Evolutionary conservation across 345 rosid species (phyloP).

Genomic region (Eucalyptus shirleyi): DNA sequence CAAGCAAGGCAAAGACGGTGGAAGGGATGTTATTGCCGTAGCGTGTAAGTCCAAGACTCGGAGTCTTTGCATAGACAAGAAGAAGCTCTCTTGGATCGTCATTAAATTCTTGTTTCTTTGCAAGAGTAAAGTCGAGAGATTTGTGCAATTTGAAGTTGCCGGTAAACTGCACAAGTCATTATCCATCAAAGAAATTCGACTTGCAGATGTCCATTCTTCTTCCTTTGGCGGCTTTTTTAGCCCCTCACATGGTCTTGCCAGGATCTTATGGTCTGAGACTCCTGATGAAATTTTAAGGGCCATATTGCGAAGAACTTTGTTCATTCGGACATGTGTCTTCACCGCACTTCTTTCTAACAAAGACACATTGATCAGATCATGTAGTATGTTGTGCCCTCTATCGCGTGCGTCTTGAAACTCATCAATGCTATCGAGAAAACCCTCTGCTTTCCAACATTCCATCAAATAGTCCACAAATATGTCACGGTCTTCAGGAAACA

Average conservation of each 20-base stretch:
- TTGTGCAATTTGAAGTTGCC: not conserved
- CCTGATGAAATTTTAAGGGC: constrained; percentile 2
- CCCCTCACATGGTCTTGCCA: not conserved
- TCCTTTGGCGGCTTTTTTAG: not conserved
- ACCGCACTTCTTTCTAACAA: constrained; percentile 1
- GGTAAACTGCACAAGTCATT: not conserved
- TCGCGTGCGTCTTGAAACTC: not conserved
- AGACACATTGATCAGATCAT: not conserved
- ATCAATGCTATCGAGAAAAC: not conserved
- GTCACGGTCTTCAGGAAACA: not conserved
- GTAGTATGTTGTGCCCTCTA: not conserved
- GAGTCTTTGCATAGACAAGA: not conserved
- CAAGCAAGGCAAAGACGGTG: not conserved
- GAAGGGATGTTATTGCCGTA: not conserved
- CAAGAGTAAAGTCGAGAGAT: constrained; percentile 1
- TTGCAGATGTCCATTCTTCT: not conserved
- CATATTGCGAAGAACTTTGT: not conserved
- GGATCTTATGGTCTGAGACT: not conserved
- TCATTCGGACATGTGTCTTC: constrained; percentile 3
- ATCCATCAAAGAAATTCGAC: constrained; percentile 8
- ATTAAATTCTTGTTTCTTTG: not conserved
- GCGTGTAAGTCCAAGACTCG: not conserved
- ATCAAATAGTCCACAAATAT: constrained; percentile 6
- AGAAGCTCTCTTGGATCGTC: not conserved
- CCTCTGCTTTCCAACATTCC: constrained; percentile 13